A percentile compares a stretch with the other conserved stretches of the same genome.
phyloP scores from a whole-genome alignment of 2,329 filamentous ascomycete species.

The Sporothrix brasiliensis region DNA sequence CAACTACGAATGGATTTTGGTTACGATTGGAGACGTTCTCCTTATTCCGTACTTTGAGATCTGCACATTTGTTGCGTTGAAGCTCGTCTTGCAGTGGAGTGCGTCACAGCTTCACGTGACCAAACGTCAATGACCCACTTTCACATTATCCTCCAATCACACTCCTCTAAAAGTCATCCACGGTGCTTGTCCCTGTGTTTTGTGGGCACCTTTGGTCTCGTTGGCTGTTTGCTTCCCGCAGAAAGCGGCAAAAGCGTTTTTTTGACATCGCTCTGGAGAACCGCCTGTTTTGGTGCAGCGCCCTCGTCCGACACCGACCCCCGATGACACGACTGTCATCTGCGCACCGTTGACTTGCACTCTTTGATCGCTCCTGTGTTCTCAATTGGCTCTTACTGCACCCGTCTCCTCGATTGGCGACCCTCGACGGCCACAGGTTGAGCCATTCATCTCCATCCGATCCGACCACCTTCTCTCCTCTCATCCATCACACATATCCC shows the following conservation, averaged over 20 bases:
- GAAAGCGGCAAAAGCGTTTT: constrained; percentile 20
- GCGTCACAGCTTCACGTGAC: constrained; percentile 14
- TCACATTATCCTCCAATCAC: constrained; percentile 1
- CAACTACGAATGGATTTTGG: background rate
- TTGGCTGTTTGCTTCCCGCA: background rate
- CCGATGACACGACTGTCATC: background rate
- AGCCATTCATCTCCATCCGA: background rate
- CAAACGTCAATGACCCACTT: background rate
- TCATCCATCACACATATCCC: background rate
- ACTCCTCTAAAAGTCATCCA: constrained; percentile 27
- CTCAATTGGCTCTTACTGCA: background rate
- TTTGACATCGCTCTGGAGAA: constrained; percentile 12
- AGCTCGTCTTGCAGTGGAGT: background rate
- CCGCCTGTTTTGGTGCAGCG: background rate
- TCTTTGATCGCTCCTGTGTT: background rate
- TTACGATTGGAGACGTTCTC: background rate
- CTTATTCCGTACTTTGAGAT: too few relatives aligned
- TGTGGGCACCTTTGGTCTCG: background rate
- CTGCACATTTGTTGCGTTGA: background rate
- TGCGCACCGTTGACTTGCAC: background rate
- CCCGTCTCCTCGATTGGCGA: background rate
- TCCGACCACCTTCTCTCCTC: background rate
- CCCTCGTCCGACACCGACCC: background rate
- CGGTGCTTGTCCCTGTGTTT: constrained; percentile 22
- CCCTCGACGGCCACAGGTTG: constrained; percentile 11